phyloP scores from a whole-genome alignment of 306 rosid species.

The Cucumis hystrix region DNA sequence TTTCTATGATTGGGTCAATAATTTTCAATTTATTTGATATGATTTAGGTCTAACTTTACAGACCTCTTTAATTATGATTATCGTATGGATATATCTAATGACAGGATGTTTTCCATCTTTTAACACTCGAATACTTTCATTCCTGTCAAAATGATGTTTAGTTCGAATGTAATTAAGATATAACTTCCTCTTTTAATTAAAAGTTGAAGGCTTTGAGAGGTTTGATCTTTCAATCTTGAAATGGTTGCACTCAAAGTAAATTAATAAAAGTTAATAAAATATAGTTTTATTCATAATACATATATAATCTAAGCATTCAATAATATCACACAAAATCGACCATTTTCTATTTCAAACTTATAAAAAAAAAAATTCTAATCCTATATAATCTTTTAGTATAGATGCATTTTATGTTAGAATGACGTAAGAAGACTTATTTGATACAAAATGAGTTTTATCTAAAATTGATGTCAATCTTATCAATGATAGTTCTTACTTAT shows the following conservation, averaged over 20 bases:
- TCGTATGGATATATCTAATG: not conserved
- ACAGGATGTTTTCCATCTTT: not conserved
- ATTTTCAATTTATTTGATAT: not conserved
- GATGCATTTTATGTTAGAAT: not conserved
- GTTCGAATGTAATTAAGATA: no score
- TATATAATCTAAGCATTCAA: not conserved
- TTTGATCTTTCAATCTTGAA: no score
- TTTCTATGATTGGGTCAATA: not conserved
- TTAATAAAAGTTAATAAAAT: no score
- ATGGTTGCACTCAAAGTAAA: no score
- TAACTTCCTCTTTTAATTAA: no score
- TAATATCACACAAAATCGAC: not conserved
- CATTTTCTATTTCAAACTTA: not conserved
- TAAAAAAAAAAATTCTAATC: not conserved
- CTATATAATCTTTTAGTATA: not conserved
- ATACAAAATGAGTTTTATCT: no score
- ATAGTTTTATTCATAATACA: no score
- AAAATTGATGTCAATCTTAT: not conserved
- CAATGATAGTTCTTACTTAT: not conserved
- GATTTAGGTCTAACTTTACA: not conserved
- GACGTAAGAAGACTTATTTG: no score
- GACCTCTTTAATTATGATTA: no score
- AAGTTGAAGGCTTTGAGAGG: no score
- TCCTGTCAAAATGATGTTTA: no score
- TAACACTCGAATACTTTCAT: no score